Percentiles rank a stretch among this genome's conserved stretches.
Conservation (phyloP, 2,329 filamentous ascomycete species). For the Blastomyces gilchristii region DNA sequence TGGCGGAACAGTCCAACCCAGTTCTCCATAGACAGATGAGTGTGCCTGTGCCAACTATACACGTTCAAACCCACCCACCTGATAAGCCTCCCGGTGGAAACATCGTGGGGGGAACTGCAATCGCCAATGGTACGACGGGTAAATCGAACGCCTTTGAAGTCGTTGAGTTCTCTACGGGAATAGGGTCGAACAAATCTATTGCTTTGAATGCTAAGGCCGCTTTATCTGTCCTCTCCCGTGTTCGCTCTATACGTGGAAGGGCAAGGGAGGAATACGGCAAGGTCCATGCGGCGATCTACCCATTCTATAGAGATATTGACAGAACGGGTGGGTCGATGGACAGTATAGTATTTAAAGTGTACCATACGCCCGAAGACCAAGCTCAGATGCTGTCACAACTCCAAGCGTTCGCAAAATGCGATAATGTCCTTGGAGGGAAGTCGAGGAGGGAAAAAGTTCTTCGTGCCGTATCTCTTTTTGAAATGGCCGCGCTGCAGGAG, state of each 20-base stretch:
- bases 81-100: background rate
- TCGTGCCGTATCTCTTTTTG: slow-evolving; percentile 70
- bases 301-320: slow-evolving; percentile 77
- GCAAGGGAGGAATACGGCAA: slow-evolving; percentile 86
- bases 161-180: slow-evolving; percentile 46
- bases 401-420: slow-evolving; percentile 65
- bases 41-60: slow-evolving; percentile 2
- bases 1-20: slow-evolving; percentile 59
- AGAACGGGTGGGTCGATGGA: slow-evolving; percentile 61
- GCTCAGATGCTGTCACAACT: slow-evolving; percentile 81
- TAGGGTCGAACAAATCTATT: slow-evolving; percentile 20
- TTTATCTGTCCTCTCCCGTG: slow-evolving; percentile 58
- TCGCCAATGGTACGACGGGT: slow-evolving; percentile 18
- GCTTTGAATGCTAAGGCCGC: slow-evolving; percentile 52
- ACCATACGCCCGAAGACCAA: slow-evolving; percentile 79
- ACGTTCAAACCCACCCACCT: background rate
- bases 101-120: background rate
- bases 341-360: slow-evolving; percentile 74
- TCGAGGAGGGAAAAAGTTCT: slow-evolving; percentile 62
- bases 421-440: slow-evolving; percentile 64
- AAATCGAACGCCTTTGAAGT: slow-evolving; percentile 70
- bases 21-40: slow-evolving; percentile 5
- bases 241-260: slow-evolving; percentile 68
- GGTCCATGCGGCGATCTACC: slow-evolving; percentile 76
- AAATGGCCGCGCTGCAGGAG: slow-evolving; percentile 79